Conservation (phyloP, 257 asterid genomes). For the Eucommia ulmoides region DNA sequence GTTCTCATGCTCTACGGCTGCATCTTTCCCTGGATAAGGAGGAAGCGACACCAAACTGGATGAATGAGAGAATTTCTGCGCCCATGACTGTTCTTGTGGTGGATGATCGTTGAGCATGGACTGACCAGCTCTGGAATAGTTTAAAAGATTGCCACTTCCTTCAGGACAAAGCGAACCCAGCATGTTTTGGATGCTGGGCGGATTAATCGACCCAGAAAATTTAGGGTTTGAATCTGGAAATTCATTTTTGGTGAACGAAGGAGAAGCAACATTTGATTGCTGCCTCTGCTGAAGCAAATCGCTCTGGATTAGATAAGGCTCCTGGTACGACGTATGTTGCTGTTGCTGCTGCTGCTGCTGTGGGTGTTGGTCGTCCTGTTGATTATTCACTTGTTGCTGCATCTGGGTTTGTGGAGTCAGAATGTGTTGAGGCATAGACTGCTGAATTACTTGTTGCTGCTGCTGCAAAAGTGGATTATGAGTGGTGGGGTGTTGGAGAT, state of each 20-base stretch:
- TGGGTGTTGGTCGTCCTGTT: constrained; percentile 28
- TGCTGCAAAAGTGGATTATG: constrained; percentile 38
- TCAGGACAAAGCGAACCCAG: constrained; percentile 57
- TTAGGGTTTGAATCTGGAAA: constrained; percentile 37
- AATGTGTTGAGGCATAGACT: constrained; percentile 34
- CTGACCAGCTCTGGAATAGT: constrained; percentile 50
- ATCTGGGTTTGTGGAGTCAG: constrained; percentile 58
- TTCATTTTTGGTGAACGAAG: constrained; percentile 53
- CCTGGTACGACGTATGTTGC: constrained; percentile 48
- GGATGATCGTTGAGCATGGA: constrained; percentile 42
- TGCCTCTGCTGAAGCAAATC: constrained; percentile 65
- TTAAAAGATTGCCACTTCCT: constrained; percentile 48
- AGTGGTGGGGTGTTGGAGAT: constrained; percentile 46
- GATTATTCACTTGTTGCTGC: constrained; percentile 44
- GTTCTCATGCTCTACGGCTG: constrained; percentile 47
- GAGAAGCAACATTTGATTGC: constrained; percentile 47
- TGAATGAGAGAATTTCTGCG: constrained; percentile 34
- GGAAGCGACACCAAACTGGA: constrained; percentile 35
- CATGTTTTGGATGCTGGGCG: constrained; percentile 54
- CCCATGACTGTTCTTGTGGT: constrained; percentile 66
- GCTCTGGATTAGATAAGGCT: constrained; percentile 38
- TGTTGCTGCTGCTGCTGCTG: constrained; percentile 34
- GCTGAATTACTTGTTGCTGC: constrained; percentile 40
- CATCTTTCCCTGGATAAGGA: constrained; percentile 51
- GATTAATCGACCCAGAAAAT: constrained; percentile 34